A percentile compares a stretch with the other conserved stretches of the same genome.
Conservation (phyloP, 257 asterid genomes). For the Solanum ossicruentum region DNA sequence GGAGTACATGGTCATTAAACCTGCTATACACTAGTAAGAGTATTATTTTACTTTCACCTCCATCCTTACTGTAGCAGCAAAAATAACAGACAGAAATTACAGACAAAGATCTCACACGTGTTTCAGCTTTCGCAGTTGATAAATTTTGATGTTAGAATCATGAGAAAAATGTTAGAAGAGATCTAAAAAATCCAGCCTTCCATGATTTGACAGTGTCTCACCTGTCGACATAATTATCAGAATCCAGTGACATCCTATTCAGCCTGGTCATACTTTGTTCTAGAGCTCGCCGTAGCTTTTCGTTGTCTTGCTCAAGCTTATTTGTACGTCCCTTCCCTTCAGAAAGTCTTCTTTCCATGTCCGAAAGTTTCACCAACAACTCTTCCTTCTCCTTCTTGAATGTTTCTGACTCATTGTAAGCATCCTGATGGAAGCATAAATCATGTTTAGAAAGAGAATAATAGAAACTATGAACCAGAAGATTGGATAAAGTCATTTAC, state of each 20-base stretch:
- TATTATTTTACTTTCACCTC: background rate
- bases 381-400: constrained; percentile 65
- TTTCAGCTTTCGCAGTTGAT: background rate
- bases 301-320: constrained; percentile 92
- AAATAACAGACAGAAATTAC: background rate
- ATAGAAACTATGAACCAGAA: background rate
- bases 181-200: background rate
- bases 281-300: constrained; percentile 82
- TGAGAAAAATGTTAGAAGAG: background rate
- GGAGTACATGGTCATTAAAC: background rate
- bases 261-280: constrained; percentile 96
- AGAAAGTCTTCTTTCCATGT: constrained; percentile 44
- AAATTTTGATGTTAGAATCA: background rate
- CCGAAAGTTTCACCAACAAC: constrained; percentile 41
- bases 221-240: constrained; percentile 98
- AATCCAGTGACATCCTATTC: constrained; percentile 98
- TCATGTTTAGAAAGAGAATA: background rate
- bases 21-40: background rate
- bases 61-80: background rate
- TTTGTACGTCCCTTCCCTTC: constrained; percentile 66
- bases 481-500: background rate
- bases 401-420: constrained; percentile 44
- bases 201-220: constrained; percentile 10
- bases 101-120: background rate
- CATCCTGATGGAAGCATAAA: constrained; percentile 47